Evolutionary conservation across 805 yeast species (phyloP).

Genomic region (Vanderwaltozyma verrucispora): DNA sequence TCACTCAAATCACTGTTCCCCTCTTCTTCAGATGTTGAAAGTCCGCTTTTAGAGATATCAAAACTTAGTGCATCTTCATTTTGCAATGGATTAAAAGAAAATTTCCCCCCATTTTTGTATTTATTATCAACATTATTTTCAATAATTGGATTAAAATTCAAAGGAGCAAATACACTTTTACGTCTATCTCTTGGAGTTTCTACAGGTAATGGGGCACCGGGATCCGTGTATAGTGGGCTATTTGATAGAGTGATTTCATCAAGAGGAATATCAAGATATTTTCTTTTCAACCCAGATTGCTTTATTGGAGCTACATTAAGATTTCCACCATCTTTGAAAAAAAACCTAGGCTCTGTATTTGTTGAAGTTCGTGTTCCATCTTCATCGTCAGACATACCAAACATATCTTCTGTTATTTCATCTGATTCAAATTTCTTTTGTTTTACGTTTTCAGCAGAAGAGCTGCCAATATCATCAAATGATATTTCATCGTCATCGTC

Average conservation of each 20-base stretch:
- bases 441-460: conserved; percentile 8
- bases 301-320: not conserved
- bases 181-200: conserved; percentile 36
- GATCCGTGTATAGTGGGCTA: conserved; percentile 57
- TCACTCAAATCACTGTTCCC: conserved; percentile 24
- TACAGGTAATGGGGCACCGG: conserved; percentile 74
- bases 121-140: conserved; percentile 72
- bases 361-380: conserved; percentile 8
- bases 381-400: conserved; percentile 25
- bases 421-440: conserved; percentile 10
- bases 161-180: conserved; percentile 70
- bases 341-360: not conserved
- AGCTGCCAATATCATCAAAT: conserved; percentile 29
- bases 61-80: conserved; percentile 26
- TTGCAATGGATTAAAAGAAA: conserved; percentile 34
- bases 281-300: conserved; percentile 12
- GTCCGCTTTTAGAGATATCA: conserved; percentile 22
- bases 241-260: conserved; percentile 46
- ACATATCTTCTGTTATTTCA: conserved; percentile 25
- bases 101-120: conserved; percentile 84
- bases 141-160: conserved; percentile 71
- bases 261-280: conserved; percentile 42
- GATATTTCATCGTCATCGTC: conserved; percentile 28
- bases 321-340: not conserved
- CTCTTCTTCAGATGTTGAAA: conserved; percentile 26